Percentiles rank a stretch among this genome's conserved stretches.
Conservation (phyloP, 805 yeast species). For the Candida dendrica region DNA sequence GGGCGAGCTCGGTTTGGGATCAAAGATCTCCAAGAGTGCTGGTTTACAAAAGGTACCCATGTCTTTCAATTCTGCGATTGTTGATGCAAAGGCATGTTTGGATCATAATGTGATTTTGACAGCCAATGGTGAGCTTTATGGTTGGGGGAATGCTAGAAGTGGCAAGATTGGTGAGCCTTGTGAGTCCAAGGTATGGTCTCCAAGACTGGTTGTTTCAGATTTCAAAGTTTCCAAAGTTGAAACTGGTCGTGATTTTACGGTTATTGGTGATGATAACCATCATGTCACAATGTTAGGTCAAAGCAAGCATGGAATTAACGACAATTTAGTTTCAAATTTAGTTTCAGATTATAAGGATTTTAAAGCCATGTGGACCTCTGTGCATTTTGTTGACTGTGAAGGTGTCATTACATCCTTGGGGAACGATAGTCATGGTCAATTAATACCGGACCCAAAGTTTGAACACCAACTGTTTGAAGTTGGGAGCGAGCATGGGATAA, state of each 20-base stretch:
- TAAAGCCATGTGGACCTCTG: conserved; percentile 72
- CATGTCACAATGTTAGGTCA: conserved; percentile 26
- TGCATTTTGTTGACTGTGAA: conserved; percentile 37
- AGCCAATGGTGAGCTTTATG: conserved; percentile 38
- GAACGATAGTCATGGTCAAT: conserved; percentile 72
- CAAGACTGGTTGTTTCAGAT: conserved; percentile 4
- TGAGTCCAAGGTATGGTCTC: conserved; percentile 9
- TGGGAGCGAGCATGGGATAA: conserved; percentile 87
- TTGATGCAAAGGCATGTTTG: conserved; percentile 31
- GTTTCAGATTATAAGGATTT: conserved; percentile 16
- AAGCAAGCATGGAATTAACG: conserved; percentile 20
- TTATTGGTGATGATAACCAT: conserved; percentile 20
- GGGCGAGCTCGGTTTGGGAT: conserved; percentile 68
- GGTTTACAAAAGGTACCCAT: conserved; percentile 7
- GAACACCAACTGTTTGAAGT: conserved; percentile 25
- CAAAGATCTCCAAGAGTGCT: conserved; percentile 2
- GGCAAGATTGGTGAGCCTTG: conserved; percentile 38
- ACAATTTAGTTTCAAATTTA: background rate
- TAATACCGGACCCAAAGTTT: conserved; percentile 21
- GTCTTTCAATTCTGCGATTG: conserved; percentile 3
- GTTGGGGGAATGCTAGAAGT: conserved; percentile 66
- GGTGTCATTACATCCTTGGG: conserved; percentile 49
- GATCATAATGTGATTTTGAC: conserved; percentile 36
- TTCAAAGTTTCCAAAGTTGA: conserved; percentile 2
- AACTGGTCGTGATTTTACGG: conserved; percentile 57